Base-by-base conservation (phyloP, 441 rosid species). In the Pelargonium myrrhifolium region DNA sequence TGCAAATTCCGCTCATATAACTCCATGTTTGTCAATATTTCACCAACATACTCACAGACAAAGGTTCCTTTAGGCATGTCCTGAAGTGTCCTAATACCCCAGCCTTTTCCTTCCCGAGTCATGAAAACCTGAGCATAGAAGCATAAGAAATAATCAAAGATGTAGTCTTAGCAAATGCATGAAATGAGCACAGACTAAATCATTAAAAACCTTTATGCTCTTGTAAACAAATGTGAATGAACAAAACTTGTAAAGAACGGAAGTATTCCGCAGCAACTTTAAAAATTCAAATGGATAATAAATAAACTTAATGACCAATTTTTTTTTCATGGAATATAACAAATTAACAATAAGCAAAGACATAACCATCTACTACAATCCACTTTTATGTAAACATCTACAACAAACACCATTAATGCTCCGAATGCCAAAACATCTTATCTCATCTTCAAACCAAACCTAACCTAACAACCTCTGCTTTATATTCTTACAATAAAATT, bases 31-130 rank as follows among this genome's bases (percentile, higher is more conserved):
- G 96, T 90, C 78, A 93, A 58, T 74, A 93, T 80, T 79, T 90
- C 97, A 67, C 98, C 97, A 61, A 87, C 76, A 73, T 90, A 93
- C 75, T 90, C 98, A 76, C 89, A 90, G 24, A 93, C 82, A 73
- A 91, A 89, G 39, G 90, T 72, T 78, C 99, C 99, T 83, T 85
- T 88, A 6, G 96, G 92, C 83, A 93, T 79, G 75, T 84, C 83
- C 58, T 79, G 70, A 65, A 85, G 83, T 68, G 99, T 72, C 82
- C 88, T 78, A 55, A 93, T 67, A 71, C 97, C 99, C 97, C 96
- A 91, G 42, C 96, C 99, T 79, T 93, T 93, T 51, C 79, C 84
- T 72, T 74, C 87, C 59, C 15, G 61, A 11, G 90, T 84, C 74
- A 76, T 71, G 77, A 87, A 93, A 68, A 90, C 98, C 98, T 93